A percentile compares a stretch with the other conserved stretches of the same genome.
phyloP scores from a whole-genome alignment of 139 green algal species.

The Chlamydomonas sphaeroides region DNA sequence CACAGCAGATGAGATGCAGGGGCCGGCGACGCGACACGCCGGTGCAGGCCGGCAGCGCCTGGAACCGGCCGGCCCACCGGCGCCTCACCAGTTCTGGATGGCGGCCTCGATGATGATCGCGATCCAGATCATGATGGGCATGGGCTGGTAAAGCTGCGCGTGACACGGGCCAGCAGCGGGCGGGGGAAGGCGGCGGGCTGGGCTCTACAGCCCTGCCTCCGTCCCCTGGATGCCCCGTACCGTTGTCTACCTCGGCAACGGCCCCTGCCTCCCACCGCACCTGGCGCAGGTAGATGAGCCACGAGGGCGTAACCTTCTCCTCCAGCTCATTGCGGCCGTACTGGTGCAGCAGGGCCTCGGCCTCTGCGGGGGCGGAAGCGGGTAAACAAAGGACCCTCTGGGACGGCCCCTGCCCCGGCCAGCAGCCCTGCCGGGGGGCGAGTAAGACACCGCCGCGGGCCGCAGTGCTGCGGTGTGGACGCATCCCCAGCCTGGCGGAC shows the following conservation, averaged over 20 bases:
- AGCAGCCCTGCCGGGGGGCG: too few species aligned
- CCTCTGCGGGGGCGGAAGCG: slow-evolving; percentile 61
- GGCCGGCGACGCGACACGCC: too few species aligned
- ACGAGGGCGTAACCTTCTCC: slow-evolving; percentile 74
- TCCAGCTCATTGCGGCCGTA: slow-evolving; percentile 82
- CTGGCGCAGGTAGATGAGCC: slow-evolving; percentile 64
- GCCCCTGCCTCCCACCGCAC: not conserved
- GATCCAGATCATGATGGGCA: slow-evolving; percentile 95
- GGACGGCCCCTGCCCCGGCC: too few species aligned
- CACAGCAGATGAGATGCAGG: too few species aligned
- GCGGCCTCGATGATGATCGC: slow-evolving; percentile 80
- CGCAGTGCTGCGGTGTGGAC: too few species aligned
- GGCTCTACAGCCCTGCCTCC: too few species aligned
- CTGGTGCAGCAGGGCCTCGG: slow-evolving; percentile 58
- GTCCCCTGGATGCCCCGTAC: too few species aligned
- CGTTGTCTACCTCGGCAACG: too few species aligned
- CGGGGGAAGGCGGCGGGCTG: not conserved
- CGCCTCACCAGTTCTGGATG: slow-evolving; percentile 79
- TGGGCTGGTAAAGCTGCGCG: slow-evolving; percentile 80
- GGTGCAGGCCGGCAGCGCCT: too few species aligned
- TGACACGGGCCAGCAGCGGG: not conserved
- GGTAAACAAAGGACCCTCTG: too few species aligned
- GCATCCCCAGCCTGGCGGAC: not conserved
- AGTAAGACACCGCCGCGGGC: too few species aligned
- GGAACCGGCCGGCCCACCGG: too few species aligned